These are phyloP conservation scores for Setaria italica DNA, from an alignment of 202 grass and related monocot genomes.

Conservation along the genomic window DNA sequence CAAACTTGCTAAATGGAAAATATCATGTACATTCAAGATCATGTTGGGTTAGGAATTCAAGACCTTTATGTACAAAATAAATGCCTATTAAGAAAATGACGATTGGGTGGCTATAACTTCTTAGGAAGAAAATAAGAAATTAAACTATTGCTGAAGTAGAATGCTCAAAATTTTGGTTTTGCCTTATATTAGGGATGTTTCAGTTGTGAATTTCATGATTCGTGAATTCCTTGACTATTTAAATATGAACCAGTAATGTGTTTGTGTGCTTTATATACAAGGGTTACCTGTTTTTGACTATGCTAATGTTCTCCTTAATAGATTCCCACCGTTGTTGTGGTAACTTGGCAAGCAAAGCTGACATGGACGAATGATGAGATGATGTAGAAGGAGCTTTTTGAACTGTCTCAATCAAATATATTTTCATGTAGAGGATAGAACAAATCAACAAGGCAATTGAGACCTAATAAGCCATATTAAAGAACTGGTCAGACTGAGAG, in stretches of 20 bases:
- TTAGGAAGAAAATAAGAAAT: neutral
- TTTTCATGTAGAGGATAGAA: slow-evolving; percentile 78
- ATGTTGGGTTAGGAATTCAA: neutral
- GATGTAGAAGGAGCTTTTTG: slow-evolving; percentile 45
- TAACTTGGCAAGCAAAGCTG: slow-evolving; percentile 53
- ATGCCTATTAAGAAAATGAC: neutral
- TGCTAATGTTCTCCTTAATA: slow-evolving; percentile 66
- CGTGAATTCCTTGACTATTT: neutral
- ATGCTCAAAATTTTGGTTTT: too few species aligned
- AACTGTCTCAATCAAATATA: slow-evolving; percentile 78
- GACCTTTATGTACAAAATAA: neutral
- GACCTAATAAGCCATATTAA: slow-evolving; percentile 46
- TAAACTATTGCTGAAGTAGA: too few species aligned
- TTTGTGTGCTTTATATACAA: neutral
- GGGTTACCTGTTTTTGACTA: slow-evolving; percentile 64
- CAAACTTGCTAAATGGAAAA: neutral
- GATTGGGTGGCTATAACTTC: neutral
- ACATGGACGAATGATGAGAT: slow-evolving; percentile 43
- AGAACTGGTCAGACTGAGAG: neutral
- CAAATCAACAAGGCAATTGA: slow-evolving; percentile 68
- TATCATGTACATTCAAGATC: neutral
- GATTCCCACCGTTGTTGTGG: slow-evolving; percentile 62
- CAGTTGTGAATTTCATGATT: neutral
- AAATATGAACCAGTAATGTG: neutral
- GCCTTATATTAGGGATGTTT: too few species aligned